phyloP scores from a whole-genome alignment of 257 asterid species.

The Gardenia jasminoides region DNA sequence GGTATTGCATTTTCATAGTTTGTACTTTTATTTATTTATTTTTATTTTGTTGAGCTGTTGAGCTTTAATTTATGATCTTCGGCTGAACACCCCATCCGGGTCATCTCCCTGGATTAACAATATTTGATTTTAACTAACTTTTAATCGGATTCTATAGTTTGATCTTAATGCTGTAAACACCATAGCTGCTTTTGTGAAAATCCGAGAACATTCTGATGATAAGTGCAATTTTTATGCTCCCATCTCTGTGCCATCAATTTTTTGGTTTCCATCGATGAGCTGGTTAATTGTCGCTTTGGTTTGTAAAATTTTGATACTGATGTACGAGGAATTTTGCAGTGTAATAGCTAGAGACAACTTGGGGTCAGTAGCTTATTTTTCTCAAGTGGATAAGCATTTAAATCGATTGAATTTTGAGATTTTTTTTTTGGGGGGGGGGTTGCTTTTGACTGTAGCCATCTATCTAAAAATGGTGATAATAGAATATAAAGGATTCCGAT shows the following conservation, averaged over 20 bases:
- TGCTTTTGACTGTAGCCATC: no score
- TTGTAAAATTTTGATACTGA: neutral
- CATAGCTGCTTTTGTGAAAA: neutral
- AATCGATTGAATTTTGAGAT: neutral
- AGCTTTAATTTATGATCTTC: neutral
- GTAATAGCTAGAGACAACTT: no score
- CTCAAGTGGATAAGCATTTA: neutral
- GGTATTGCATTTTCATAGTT: conserved; percentile 27
- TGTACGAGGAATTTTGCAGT: neutral
- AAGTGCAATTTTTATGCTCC: neutral
- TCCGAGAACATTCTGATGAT: neutral
- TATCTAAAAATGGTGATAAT: no score
- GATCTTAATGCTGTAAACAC: no score
- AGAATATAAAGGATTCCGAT: no score
- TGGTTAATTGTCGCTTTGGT: no score
- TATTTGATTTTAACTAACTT: neutral
- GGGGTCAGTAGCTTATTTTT: no score
- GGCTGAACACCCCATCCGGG: neutral
- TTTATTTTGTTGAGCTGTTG: no score
- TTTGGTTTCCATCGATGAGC: neutral
- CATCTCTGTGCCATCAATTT: neutral
- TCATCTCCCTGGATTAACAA: neutral
- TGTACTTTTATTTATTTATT: no score
- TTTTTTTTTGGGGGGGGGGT: neutral
- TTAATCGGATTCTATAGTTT: neutral